Evolutionary conservation across 257 asterid species (phyloP).

Genomic region (Salvia splendens): DNA sequence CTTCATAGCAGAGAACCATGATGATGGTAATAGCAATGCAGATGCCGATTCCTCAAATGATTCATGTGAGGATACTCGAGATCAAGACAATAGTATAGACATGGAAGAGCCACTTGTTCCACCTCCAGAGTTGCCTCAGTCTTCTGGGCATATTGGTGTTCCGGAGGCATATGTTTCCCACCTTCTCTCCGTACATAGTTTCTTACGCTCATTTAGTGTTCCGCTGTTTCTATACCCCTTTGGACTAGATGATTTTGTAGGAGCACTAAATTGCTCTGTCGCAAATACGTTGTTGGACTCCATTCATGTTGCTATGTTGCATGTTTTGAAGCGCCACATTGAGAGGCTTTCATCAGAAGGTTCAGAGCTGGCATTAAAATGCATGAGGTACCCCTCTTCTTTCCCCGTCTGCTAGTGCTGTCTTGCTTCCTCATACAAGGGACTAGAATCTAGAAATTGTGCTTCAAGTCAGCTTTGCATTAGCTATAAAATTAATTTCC

Average conservation of each 20-base stretch:
- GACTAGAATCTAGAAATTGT: slow-evolving; percentile 16
- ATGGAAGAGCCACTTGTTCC: slow-evolving; percentile 57
- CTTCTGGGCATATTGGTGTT: slow-evolving; percentile 76
- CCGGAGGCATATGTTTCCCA: slow-evolving; percentile 69
- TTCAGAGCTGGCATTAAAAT: slow-evolving; percentile 68
- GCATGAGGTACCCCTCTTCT: slow-evolving; percentile 60
- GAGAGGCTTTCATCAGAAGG: slow-evolving; percentile 77
- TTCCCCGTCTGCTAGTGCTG: slow-evolving; percentile 3
- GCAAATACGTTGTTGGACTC: slow-evolving; percentile 83
- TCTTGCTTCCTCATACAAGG: slow-evolving; percentile 8
- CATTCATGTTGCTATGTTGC: slow-evolving; percentile 78
- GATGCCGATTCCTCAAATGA: slow-evolving; percentile 49
- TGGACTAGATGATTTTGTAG: slow-evolving; percentile 90
- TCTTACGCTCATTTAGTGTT: slow-evolving; percentile 72
- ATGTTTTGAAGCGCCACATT: slow-evolving; percentile 60
- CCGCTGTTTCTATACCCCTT: slow-evolving; percentile 76
- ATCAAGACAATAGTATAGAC: slow-evolving; percentile 36
- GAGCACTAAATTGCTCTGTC: slow-evolving; percentile 71
- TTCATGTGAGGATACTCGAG: slow-evolving; percentile 50
- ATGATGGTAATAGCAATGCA: slow-evolving; percentile 33
- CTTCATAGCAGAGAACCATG: slow-evolving; percentile 35
- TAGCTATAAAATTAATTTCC: not conserved
- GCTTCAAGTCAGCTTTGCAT: not conserved
- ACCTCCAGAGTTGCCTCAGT: slow-evolving; percentile 79
- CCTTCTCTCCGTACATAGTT: slow-evolving; percentile 73